Base-by-base conservation (phyloP, 2,329 filamentous ascomycete genomes). In the Cercospora sp. region DNA sequence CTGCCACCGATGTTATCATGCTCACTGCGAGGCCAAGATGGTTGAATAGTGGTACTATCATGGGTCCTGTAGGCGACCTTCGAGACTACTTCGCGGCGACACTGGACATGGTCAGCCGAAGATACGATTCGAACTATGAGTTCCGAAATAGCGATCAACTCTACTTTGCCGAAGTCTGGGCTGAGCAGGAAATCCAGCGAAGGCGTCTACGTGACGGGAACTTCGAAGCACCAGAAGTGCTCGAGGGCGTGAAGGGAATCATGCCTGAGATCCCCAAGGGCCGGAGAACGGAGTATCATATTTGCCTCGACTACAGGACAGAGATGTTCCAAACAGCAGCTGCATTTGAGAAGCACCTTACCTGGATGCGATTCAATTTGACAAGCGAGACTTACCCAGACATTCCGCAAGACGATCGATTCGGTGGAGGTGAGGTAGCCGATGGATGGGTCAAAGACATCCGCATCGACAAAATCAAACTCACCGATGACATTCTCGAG, bases 131-230 rank as follows among this genome's bases (percentile, higher is more conserved):
- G 6, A 58, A 58, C 5, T 73, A 65, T 58, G 57, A 67, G 28
- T 70, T 65, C 26, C 63, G 63, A 13, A 69, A 66, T 30, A 75
- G 73, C 6, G 83, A 85, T 70, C 80, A 84, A 72, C 77, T 80
- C 67, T 81, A 82, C n/a, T 80, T 87, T 63, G 80, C 83, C 4
- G 81, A 84, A 66, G 81, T 87, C 48, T 87, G 82, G 65, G 84
- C 82, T 23, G 80, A 83, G 55, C 86, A 87, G 73, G 85, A 87
- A 73, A 82, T 82, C 59, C 74, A 67, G n/a, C 82, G 55, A 12
- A 30, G 60, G 36, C 66, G 68, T 16, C 48, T 72, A 9, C 63
- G 63, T 2, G 63, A 70, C 20, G 67, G 65, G 6, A 60, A 48
- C 13, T 68, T 66, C 18, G 51, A 66, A 36, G 36, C 48, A 3